Conservation (phyloP, 805 yeast species). For the Sugiyamaella floridensis region DNA sequence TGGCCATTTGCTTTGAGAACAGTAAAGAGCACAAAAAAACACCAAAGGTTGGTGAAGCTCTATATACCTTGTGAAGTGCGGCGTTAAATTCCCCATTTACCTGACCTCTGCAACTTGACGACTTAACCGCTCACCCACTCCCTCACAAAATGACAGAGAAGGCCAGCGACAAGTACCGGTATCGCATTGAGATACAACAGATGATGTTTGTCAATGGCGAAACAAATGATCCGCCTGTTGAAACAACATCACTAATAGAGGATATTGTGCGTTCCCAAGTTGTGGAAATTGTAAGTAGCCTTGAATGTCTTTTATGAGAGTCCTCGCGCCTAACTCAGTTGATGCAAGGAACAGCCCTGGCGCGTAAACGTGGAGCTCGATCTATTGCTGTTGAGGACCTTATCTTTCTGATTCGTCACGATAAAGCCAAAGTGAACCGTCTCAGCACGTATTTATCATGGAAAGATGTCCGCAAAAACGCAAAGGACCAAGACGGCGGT, state of each 20-base stretch:
- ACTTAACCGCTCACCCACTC: background rate
- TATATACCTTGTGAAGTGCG: no score
- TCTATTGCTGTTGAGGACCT: constrained; percentile 88
- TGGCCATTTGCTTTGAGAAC: background rate
- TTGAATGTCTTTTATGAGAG: background rate
- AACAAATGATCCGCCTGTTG: constrained; percentile 86
- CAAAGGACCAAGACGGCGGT: constrained; percentile 59
- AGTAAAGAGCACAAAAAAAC: no score
- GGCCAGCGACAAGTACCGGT: constrained; percentile 44
- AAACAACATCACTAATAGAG: constrained; percentile 86
- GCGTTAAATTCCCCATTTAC: no score
- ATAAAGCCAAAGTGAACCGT: constrained; percentile 87
- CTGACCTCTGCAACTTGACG: background rate
- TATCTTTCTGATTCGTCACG: constrained; percentile 85
- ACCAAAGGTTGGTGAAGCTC: no score
- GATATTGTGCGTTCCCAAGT: constrained; percentile 95
- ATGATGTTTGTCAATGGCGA: constrained; percentile 99
- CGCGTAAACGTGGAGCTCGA: constrained; percentile 71
- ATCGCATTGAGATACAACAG: constrained; percentile 85
- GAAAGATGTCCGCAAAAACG: constrained; percentile 91
- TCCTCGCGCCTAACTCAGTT: constrained; percentile 26
- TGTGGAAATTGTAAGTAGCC: constrained; percentile 52
- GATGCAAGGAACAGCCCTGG: constrained; percentile 68
- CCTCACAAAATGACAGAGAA: constrained; percentile 1
- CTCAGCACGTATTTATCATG: constrained; percentile 86